These are phyloP conservation scores for Saturnispora serradocipensis DNA, from an alignment of 805 yeast genomes.

Conservation along the genomic window DNA sequence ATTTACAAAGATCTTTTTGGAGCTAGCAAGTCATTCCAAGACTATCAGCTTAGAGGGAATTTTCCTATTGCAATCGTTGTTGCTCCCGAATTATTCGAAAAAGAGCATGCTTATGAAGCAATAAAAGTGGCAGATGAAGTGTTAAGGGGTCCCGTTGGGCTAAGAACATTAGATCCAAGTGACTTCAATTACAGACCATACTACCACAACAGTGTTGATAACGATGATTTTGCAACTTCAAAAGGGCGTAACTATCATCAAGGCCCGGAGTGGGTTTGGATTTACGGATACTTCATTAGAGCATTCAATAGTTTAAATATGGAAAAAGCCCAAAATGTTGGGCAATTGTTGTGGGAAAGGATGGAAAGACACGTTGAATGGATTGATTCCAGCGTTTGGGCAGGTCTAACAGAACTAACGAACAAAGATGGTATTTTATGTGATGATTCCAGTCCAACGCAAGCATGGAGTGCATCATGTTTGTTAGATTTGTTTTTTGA, in stretches of 20 bases:
- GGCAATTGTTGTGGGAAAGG: conserved; percentile 42
- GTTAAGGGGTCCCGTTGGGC: conserved; percentile 84
- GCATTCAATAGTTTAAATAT: conserved; percentile 53
- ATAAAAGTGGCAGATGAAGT: conserved; percentile 60
- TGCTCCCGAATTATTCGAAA: conserved; percentile 84
- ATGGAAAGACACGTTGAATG: conserved; percentile 57
- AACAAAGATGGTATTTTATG: conserved; percentile 80
- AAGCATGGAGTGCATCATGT: conserved; percentile 93
- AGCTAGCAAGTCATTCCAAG: conserved; percentile 84
- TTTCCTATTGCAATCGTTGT: conserved; percentile 89
- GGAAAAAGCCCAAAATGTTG: not conserved
- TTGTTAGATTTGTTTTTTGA: conserved; percentile 73
- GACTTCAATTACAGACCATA: conserved; percentile 90
- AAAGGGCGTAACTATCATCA: conserved; percentile 97
- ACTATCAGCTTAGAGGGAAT: conserved; percentile 87
- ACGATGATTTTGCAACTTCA: conserved; percentile 80
- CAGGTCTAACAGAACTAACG: conserved; percentile 87
- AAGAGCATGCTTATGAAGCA: conserved; percentile 52
- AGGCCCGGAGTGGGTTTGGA: conserved; percentile 99
- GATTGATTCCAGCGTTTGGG: conserved; percentile 78
- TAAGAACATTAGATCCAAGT: conserved; percentile 85
- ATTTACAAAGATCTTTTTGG: conserved; percentile 81
- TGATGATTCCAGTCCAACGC: conserved; percentile 85
- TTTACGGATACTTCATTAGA: conserved; percentile 75
- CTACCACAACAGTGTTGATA: conserved; percentile 73